Conservation (phyloP, 805 yeast species). For the Cyberlindnera lachancei region DNA sequence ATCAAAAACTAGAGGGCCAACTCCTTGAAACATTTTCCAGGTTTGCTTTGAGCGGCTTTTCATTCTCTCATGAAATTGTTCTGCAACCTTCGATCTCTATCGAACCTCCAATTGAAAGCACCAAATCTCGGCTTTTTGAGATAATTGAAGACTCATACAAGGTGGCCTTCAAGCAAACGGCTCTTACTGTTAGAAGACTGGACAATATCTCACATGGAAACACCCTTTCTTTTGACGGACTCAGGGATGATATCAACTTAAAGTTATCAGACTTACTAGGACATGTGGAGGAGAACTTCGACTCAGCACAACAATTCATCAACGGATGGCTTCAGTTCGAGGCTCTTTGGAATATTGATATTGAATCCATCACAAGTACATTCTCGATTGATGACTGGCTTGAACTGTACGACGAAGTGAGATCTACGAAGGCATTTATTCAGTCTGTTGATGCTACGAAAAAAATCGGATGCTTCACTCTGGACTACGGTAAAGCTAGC, state of each 20-base stretch:
- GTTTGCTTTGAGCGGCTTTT: constrained; percentile 1
- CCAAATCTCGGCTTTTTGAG: constrained; percentile 27
- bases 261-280: too few relatives aligned
- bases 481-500: constrained; percentile 50
- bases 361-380: constrained; percentile 30
- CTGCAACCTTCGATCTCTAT: constrained; percentile 30
- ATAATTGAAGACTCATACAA: constrained; percentile 19
- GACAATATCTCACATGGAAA: background rate
- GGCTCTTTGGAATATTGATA: constrained; percentile 49
- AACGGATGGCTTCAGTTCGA: constrained; percentile 49
- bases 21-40: constrained; percentile 24
- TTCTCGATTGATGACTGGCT: constrained; percentile 43
- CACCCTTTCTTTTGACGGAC: constrained; percentile 5
- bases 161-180: constrained; percentile 22
- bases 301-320: constrained; percentile 30
- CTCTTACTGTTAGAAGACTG: constrained; percentile 18
- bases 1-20: constrained; percentile 23
- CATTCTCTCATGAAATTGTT: constrained; percentile 27
- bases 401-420: constrained; percentile 34
- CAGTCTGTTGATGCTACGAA: constrained; percentile 39
- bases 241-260: too few relatives aligned
- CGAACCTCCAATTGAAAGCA: constrained; percentile 32
- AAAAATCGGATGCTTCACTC: constrained; percentile 33
- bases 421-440: constrained; percentile 36
- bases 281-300: constrained; percentile 27